Evolutionary conservation across 805 yeast genomes (phyloP).

Genomic region (Yamadazyma takamatsuzukensis): DNA sequence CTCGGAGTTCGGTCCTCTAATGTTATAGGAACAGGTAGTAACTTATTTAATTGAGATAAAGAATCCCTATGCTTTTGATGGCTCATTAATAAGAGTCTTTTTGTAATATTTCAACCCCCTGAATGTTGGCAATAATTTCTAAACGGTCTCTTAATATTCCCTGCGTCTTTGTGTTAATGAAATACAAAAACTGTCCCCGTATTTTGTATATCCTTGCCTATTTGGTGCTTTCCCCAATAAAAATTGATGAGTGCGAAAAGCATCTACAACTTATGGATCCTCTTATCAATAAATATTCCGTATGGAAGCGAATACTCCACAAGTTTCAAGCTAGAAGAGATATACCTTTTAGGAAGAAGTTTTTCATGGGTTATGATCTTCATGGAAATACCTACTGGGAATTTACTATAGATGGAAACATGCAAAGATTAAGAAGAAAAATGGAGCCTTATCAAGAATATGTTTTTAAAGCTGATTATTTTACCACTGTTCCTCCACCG

Average conservation of each 20-base stretch:
- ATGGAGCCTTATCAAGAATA: constrained; percentile 52
- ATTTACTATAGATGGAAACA: constrained; percentile 52
- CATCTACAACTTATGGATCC: constrained; percentile 39
- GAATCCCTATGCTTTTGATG: constrained; percentile 18
- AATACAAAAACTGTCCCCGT: no score
- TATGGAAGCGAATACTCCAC: constrained; percentile 47
- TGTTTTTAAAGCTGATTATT: constrained; percentile 54
- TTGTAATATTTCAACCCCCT: no score
- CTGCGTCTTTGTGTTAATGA: no score
- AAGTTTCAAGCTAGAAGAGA: constrained; percentile 58
- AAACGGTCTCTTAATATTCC: no score
- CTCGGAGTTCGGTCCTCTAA: constrained; percentile 18
- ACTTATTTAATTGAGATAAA: constrained; percentile 21
- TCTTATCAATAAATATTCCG: constrained; percentile 45
- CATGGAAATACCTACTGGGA: constrained; percentile 88
- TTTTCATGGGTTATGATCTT: constrained; percentile 75
- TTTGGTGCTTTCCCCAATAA: not conserved
- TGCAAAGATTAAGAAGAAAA: constrained; percentile 56
- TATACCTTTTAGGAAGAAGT: constrained; percentile 66
- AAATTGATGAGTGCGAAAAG: not conserved
- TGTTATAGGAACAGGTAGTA: constrained; percentile 38
- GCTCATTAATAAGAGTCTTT: no score
- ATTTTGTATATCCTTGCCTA: no score
- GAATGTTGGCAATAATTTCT: no score
- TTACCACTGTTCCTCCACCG: constrained; percentile 57